phyloP scores from a whole-genome alignment of 192 early-diverging fungal species.

The Linnemannia elongata region DNA sequence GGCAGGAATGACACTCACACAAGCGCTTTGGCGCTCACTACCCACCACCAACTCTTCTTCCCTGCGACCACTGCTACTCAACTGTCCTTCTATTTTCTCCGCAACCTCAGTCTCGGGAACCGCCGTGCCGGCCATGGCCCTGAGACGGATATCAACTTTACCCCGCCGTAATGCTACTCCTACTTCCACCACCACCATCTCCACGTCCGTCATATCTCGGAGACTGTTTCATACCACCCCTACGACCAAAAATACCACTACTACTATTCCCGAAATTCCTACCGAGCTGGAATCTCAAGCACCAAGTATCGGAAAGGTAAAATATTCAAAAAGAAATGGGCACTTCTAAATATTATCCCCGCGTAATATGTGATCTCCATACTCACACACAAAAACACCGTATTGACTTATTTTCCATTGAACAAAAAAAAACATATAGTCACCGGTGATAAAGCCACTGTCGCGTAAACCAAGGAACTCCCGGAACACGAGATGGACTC shows the following conservation, averaged over 20 bases:
- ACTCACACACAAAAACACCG: too few species aligned
- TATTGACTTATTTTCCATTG: too few species aligned
- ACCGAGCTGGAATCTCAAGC: background rate
- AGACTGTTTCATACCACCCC: background rate
- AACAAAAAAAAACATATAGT: background rate
- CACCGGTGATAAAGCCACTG: background rate
- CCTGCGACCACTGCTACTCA: background rate
- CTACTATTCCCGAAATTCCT: background rate
- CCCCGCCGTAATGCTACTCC: background rate
- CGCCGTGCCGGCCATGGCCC: conserved; percentile 1
- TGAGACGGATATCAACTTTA: background rate
- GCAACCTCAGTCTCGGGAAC: background rate
- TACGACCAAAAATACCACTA: background rate
- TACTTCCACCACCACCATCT: background rate
- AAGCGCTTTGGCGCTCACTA: conserved; percentile 2
- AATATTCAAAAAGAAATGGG: background rate
- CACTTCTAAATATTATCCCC: background rate
- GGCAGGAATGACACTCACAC: background rate
- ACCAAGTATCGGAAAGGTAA: background rate
- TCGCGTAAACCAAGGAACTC: background rate
- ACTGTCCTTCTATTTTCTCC: background rate
- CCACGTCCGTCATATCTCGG: background rate
- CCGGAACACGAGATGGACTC: conserved; percentile 20
- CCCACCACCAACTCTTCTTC: background rate
- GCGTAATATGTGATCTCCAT: background rate